phyloP scores from a whole-genome alignment of 345 rosid genomes.

The Linum tenue region DNA sequence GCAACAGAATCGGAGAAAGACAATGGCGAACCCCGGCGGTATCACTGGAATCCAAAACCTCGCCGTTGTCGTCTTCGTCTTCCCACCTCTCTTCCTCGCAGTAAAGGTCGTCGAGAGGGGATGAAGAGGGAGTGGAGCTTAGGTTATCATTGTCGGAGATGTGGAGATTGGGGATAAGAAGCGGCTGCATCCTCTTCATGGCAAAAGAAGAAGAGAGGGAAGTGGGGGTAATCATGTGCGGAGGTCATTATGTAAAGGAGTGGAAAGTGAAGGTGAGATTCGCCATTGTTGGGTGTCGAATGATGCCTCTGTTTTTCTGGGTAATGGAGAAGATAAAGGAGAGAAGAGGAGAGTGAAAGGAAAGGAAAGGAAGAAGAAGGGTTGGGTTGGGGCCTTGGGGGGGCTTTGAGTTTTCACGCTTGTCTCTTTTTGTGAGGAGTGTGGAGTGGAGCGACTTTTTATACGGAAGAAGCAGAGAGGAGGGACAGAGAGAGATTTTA shows the following conservation, averaged over 20 bases:
- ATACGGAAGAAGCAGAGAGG: background rate
- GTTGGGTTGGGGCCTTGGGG: slow-evolving; percentile 7
- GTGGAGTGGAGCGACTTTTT: background rate
- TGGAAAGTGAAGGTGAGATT: background rate
- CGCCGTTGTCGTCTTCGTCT: slow-evolving; percentile 11
- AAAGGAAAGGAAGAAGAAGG: slow-evolving; percentile 13
- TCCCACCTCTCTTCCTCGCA: slow-evolving; percentile 27
- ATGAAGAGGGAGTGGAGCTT: slow-evolving; percentile 8
- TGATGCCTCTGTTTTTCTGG: slow-evolving; percentile 6
- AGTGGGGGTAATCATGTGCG: slow-evolving; percentile 1
- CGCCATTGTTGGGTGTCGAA: background rate
- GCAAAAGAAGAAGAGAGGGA: slow-evolving; percentile 11
- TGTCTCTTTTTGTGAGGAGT: background rate
- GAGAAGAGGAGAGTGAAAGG: slow-evolving; percentile 12
- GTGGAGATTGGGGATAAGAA: background rate
- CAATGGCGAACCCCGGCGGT: background rate
- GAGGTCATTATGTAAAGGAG: slow-evolving; percentile 15
- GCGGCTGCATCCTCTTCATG: slow-evolving; percentile 25
- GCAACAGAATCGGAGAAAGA: slow-evolving; percentile 28
- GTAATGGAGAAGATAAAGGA: slow-evolving; percentile 15
- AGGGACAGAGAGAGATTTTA: background rate
- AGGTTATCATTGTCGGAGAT: background rate
- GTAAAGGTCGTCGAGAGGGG: slow-evolving; percentile 16
- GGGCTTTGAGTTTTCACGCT: background rate
- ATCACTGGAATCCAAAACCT: background rate